Conservation (phyloP, 305 asterid genomes). For the Plantago lanceolata region DNA sequence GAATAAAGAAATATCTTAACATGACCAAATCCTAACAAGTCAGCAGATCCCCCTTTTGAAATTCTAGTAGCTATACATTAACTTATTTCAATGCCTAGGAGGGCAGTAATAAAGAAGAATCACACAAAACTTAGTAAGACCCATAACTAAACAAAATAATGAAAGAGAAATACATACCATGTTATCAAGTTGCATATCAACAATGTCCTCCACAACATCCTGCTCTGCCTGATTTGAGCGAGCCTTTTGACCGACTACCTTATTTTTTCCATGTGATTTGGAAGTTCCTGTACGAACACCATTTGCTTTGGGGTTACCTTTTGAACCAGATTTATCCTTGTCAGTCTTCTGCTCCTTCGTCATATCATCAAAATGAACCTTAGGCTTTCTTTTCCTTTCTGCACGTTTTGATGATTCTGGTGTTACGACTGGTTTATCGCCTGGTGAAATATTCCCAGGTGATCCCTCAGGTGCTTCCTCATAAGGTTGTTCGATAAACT, state of each 20-base stretch:
- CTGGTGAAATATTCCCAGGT: constrained; percentile 35
- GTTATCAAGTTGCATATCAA: constrained; percentile 44
- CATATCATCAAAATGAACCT: constrained; percentile 25
- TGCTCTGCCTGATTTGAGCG: constrained; percentile 30
- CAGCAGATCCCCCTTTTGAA: background rate
- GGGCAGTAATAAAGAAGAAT: constrained; percentile 2
- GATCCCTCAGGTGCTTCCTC: constrained; percentile 35
- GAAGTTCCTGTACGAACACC: constrained; percentile 38
- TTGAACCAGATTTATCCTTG: constrained; percentile 42
- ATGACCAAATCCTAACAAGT: too few relatives aligned
- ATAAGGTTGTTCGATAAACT: constrained; percentile 32
- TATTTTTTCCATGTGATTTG: constrained; percentile 45
- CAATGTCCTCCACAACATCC: constrained; percentile 31
- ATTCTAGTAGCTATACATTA: constrained; percentile 4
- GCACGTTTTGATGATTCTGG: constrained; percentile 34
- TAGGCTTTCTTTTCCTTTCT: constrained; percentile 54
- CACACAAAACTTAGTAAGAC: background rate
- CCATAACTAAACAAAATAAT: background rate
- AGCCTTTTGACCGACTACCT: constrained; percentile 32
- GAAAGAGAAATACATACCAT: constrained; percentile 42
- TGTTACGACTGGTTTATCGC: constrained; percentile 36
- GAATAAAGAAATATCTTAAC: too few relatives aligned
- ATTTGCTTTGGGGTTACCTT: constrained; percentile 35
- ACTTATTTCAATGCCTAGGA: constrained; percentile 11
- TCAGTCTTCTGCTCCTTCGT: constrained; percentile 44